Base-by-base conservation (phyloP, 1,139 yeast genomes). In the Tardiomyces blankii region DNA sequence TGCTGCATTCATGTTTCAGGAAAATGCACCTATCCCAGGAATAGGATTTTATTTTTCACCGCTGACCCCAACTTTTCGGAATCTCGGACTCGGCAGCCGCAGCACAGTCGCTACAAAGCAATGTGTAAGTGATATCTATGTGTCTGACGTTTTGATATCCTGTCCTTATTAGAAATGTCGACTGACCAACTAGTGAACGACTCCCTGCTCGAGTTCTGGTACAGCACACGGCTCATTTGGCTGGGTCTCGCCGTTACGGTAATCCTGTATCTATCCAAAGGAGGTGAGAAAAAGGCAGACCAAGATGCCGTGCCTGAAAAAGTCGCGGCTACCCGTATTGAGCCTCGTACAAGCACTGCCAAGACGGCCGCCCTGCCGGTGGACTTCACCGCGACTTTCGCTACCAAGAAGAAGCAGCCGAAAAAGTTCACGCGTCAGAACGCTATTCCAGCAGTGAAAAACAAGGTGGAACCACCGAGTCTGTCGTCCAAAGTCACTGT, bases 401-500 rank as follows among this genome's bases (percentile, higher is more conserved):
- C 35, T 4, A 30, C 35, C 35, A 30, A 30, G 9, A 30, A 30
- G 35, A 30, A 30, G 35, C n/a, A 12, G 35, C 35, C 35, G 16
- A 30, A 30, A 14, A 30, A 30, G 16, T 30, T 30, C 11, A 30
- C 35, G 5, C n/a, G 35, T 5, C 35, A 30, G 35, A 30, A 30
- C 11, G 16, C 16, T 13, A 5, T 14, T 5, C 35, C 35, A 5
- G 35, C 35, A 4, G n/a, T 9, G 5, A 12, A 30, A 9, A 30
- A 9, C 16, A 30, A 30, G 9, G 16, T 14, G n/a, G 35, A 30
- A 14, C 32, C 40, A 12, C 58, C 61, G 3, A 55, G 62, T 13
- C 45, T 57, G 4, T 54, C 56, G 5, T 56, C 63, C 5, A 51
- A 53, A 19, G 53, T 83, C 27, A 73, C 75, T 50, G 75, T 88